Base-by-base conservation (phyloP, 176 grass and related monocot genomes). In the Oryza coarctata region DNA sequence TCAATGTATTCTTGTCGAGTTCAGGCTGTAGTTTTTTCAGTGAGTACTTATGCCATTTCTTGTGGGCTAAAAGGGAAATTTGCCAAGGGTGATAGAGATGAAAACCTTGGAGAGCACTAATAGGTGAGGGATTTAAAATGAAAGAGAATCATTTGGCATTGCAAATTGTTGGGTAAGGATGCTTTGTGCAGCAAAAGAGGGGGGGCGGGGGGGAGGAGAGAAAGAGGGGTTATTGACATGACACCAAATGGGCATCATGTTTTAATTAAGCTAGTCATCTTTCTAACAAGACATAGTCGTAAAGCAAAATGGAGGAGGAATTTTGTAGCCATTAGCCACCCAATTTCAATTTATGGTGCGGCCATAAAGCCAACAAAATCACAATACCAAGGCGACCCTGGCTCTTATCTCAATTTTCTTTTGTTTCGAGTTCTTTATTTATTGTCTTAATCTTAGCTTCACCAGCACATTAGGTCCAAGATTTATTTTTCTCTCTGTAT, bases 191-290 rank as follows among this genome's bases (percentile, higher is more conserved):
- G 23, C 71, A 73, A 88, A 66, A 82, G 72, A 71, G 80, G 64
- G 57, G 27, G 69, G 64, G 17, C n/a, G n/a, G n/a, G 63, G 57
- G 27, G 38, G 38, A 63, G 57, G 35, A 78, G 43, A 55, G 74
- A 84, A 77, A 15, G 66, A 73, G 13, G 77, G 71, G 72, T 67
- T 85, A 28, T 70, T 73, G 86, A 91, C 84, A 74, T 75, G 88
- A 90, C 88, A 82, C 74, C 80, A 79, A 82, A 79, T 79, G 74
- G 29, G 84, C 80, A 88, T 75, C 77, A 23, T 39, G 78, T 81
- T 80, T 91, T 84, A 30, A 85, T 82, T 81, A 82, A 90, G 60
- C 83, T 88, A 88, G 63, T 77, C 13, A 52, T 84, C 89, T 91
- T 91, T 91, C 70, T 82, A 72, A 78, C 85, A 73, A 73, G 77